Evolutionary conservation across 805 yeast species (phyloP), one percentile per base, ranked within the genome.

Genomic region (Pichia cabralensis): DNA sequence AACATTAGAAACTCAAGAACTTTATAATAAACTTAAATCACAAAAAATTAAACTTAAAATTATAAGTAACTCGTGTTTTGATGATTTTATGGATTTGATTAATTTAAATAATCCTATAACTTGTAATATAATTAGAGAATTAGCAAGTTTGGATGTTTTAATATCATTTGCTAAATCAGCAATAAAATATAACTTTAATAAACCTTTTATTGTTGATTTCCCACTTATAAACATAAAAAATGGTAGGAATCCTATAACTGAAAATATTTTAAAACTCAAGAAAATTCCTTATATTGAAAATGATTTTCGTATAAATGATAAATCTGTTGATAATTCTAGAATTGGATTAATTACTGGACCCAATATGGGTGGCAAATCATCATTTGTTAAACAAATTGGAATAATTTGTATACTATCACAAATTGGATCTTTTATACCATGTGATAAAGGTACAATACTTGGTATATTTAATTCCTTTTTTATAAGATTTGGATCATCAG

Each of bases 301-400:
- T 50, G 74, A 76, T 42, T 66, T 78, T 5, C 36, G 51, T 6
- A 69, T 86, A 61, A 33, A 37, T 14, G 24, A 22, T 19, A 21
- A 26, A 11, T 23, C 28, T 9, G 45, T 61, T 6, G 49, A 58
- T 6, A 49, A 58, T n/a, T 64, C 71, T 11, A 63, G 84, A 22
- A 69, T 72, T 0, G 60, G 76, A 35, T 64, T 86, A 12, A 71
- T 86, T 16, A 82, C 94, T 0, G 95, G 94, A 0, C 92, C 94
- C 0, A 82, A 82, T 45, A 80, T 82, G 86, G 94, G 94, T 8
- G 94, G 94, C 4, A 83, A 83, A 51, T 77, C 86, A 6, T 75
- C 85, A 1, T 76, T 75, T 47, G 83, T 80, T 12, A 67, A 82
- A 33, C 85, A 80, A 41, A 66, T 80, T 9, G 94, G 92, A 0